Base-by-base conservation (phyloP, 2,329 filamentous ascomycete species). In the Fusarium palustre region DNA sequence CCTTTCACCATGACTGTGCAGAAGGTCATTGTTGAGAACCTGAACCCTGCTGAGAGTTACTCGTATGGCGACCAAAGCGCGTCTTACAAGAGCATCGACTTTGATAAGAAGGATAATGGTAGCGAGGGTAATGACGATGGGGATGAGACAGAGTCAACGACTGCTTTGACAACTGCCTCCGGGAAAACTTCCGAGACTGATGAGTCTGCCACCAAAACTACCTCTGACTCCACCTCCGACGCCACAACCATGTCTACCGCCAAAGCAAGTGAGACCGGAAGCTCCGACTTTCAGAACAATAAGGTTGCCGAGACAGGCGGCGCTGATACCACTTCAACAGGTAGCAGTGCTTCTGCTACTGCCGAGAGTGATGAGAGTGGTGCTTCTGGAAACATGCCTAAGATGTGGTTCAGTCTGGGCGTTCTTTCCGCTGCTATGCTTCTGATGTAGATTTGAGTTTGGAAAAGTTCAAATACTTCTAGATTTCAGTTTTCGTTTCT, bases 1-100 rank as follows among this genome's bases (percentile, higher is more conserved):
- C 88, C 88, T 7, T 91, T 84, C 78, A 86, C 83, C 63, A 90
- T 90, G 87, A 84, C 82, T 56, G 82, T 91, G 5, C 61, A 77
- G 57, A 76, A 71, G n/a, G 59, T 76, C 52, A 81, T 86, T 74
- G 81, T 81, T 15, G 80, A 88, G 34, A 81, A 83, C 54, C 55
- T 73, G 20, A 77, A 75, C 62, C 75, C 75, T 2, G 64, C 69
- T 4, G 50, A 59, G 31, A 83, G 86, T 55, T 77, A 77, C 39
- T 66, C 71, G 0, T 77, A 76, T 43, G 24, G 63, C n/a, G 75
- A 76, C 12, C 38, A 64, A 45, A 61, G 71, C 7, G 74, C 75
- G 22, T 69, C 66, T 20, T 75, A 65, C 20, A 53, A 60, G 16
- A 77, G 74, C 53, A 76, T 77, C 7, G 47, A 74, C 16, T 48